Base-by-base conservation (phyloP, 176 grass and related monocot species). In the Ampelocalamus luodianensis region DNA sequence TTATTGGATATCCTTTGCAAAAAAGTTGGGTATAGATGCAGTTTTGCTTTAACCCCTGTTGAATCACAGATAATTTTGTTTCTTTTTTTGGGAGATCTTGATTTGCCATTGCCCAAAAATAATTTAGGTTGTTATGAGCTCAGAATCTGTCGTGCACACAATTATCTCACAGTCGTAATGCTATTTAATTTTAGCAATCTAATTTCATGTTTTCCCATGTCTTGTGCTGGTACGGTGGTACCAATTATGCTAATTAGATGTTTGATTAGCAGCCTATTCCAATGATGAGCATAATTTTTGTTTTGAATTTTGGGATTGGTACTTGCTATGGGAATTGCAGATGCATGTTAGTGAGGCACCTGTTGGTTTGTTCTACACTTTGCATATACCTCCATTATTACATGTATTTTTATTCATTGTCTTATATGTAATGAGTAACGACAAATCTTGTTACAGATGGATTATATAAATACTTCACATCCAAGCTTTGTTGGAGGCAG, bases 401-500 rank as follows among this genome's bases (percentile, higher is more conserved):
- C 77, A 39, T 77, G 24, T 56, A 39, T 69, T 83, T 65, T 82
- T 74, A 48, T 82, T 79, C 38, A 49, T 72, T 69, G 81, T 87
- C 23, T 65, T 80, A 73, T 55, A 71, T 70, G 58, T 45, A 78
- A 81, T 78, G 58, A 68, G 29, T 53, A 67, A 40, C 10, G 18
- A 53, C 42, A 72, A 27, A 75, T 34, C 61, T 36, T 84, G 29
- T 65, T 87, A 80, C 80, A 98, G 96, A 90, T 95, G 84, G 96
- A 98, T 89, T 98, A 95, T 72, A 92, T 98, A 77, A 98, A 98
- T 88, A 95, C 93, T 70, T 98, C 96, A 46, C 96, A 98, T 70
- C 76, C 93, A 71, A 93, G 64, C 81, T 98, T 98, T 89, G 54
- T 98, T 81, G 93, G 96, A 54, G 96, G 96, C 81, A 87, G 32